Conservation (phyloP, 768 basidiomycete genomes). For the Punctularia strigosozonata region DNA sequence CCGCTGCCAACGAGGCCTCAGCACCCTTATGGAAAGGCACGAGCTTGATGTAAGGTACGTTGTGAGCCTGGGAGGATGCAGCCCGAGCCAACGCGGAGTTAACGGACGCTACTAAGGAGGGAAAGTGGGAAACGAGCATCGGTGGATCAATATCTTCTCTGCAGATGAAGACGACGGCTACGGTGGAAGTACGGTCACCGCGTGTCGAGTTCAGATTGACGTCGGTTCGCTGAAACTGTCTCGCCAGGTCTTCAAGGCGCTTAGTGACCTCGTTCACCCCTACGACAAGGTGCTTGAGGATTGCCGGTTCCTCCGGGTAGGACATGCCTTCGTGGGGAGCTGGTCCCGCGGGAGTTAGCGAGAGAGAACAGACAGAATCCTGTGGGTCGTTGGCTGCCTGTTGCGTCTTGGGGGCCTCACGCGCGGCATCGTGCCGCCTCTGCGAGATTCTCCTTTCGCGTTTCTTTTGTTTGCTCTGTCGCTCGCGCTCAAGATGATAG, state of each 20-base stretch:
- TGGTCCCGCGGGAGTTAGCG: background rate
- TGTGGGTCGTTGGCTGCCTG: no score
- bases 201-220: constrained; percentile 2
- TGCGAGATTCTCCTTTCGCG: constrained; percentile 9
- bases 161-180: constrained; percentile 49
- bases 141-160: constrained; percentile 65
- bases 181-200: background rate
- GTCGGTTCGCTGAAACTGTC: constrained; percentile 9
- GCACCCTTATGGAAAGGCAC: constrained; percentile 58
- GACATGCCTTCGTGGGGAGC: background rate
- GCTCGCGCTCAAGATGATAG: constrained; percentile 24
- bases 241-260: constrained; percentile 49
- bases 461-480: constrained; percentile 29
- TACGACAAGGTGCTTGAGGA: constrained; percentile 37
- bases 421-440: no score
- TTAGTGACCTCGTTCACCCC: constrained; percentile 82
- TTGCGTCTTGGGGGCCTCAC: no score
- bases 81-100: constrained; percentile 33
- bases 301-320: constrained; percentile 1
- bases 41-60: constrained; percentile 31
- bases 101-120: constrained; percentile 63
- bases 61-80: constrained; percentile 5
- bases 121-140: constrained; percentile 61
- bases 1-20: constrained; percentile 45
- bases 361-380: background rate